A percentile compares a stretch with the other conserved stretches of the same genome.
phyloP scores from a whole-genome alignment of 768 basidiomycete species.

The Tulasnella sp. region DNA sequence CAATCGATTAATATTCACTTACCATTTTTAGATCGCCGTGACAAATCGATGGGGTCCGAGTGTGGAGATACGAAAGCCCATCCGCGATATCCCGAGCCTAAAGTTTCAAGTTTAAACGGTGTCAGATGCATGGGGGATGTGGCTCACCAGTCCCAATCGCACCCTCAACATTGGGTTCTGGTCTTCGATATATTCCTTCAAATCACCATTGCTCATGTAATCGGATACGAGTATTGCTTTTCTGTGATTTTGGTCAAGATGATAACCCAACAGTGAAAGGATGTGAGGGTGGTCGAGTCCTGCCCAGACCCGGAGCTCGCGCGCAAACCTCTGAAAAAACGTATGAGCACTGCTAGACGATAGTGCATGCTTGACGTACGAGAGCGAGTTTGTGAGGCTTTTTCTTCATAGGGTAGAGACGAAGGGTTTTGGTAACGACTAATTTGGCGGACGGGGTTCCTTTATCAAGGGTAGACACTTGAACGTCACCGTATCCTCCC shows the following conservation, averaged over 20 bases:
- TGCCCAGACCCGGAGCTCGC: constrained; percentile 12
- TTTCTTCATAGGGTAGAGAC: not conserved
- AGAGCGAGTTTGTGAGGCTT: not conserved
- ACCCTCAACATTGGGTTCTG: not conserved
- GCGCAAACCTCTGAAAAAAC: not conserved
- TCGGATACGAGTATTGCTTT: not conserved
- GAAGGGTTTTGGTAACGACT: not conserved
- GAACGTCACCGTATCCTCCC: not conserved
- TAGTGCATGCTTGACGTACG: not conserved
- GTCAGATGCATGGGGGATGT: no score
- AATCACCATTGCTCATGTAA: constrained; percentile 1
- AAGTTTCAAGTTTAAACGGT: not conserved
- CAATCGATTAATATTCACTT: no score
- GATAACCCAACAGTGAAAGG: constrained; percentile 14
- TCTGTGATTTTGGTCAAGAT: not conserved
- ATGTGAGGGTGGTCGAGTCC: not conserved
- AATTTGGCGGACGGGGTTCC: not conserved
- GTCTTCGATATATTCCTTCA: not conserved
- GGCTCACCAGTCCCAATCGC: constrained; percentile 5
- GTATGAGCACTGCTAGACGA: not conserved
- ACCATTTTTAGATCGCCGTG: constrained; percentile 19
- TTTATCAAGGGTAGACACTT: not conserved
- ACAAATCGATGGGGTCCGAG: not conserved
- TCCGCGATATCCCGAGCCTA: not conserved
- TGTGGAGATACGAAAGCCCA: constrained; percentile 15